Base-by-base conservation (phyloP, 257 asterid species). In the Nicotiana attenuata region DNA sequence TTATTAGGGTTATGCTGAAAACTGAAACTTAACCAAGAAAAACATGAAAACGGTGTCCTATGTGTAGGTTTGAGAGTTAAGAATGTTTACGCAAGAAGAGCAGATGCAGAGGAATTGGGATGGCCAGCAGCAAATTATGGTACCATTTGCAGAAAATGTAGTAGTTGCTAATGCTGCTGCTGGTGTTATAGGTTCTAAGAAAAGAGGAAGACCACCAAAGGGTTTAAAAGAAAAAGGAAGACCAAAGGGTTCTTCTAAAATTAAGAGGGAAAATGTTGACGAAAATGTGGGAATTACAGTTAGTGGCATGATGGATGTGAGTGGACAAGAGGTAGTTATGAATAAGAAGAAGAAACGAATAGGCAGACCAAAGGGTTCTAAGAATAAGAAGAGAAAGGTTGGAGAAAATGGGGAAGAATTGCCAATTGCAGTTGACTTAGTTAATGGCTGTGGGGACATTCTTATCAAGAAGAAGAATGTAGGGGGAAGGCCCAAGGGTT, bases 341-440 rank as follows among this genome's bases (percentile, higher is more conserved):
- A 20, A 7, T 4, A 67, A 7, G 4, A 80, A 55, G 81, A 78
- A 82, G 64, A 89, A 87, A 64, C 85, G 67, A 80, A 81, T 59
- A 50, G 88, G 82, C 33, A 80, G 91, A 50, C 90, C 88, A 8
- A 88, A 86, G 78, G 91, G 90, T 71, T 86, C 80, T 9, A 80
- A 56, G 65, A 83, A 82, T 56, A 85, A 87, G 81, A 79, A 57
- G 81, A 65, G 68, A 65, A 61, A 79, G 56, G 61, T 59, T 56
- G 65, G 69, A 15, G 33, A 83, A 33, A 83, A 22, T 53, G 80
- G 35, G 35, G 50, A 52, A 38, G 60, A 52, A 38, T 31, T 16
- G 11, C 57, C 29, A 38, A 31, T 10, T 73, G 76, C 15, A 47
- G 65, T 33, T 65, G 80, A 19, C 35, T 35, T 66, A 75, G 63